phyloP scores from a whole-genome alignment of 176 grass and related monocot species.

The Triticum urartu region DNA sequence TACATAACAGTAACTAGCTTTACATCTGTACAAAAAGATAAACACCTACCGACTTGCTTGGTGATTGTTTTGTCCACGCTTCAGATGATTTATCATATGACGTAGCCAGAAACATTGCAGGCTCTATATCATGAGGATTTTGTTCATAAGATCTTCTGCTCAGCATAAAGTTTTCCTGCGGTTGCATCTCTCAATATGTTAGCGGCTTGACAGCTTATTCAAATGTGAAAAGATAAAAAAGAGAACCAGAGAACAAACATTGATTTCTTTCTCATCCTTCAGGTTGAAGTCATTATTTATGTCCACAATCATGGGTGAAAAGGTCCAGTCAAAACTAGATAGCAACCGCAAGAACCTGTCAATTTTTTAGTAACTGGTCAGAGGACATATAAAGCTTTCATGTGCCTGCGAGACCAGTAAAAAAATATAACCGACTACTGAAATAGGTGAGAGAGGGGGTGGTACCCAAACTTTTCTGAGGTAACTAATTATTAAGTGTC shows the following conservation, averaged over 20 bases:
- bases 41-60: constrained; percentile 69
- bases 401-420: not conserved
- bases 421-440: not conserved
- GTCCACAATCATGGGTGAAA: constrained; percentile 86
- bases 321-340: constrained; percentile 89
- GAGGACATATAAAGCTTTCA: constrained; percentile 10
- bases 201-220: constrained; percentile 3
- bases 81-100: constrained; percentile 95
- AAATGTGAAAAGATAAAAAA: constrained; percentile 22
- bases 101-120: constrained; percentile 83
- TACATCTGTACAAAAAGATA: constrained; percentile 13
- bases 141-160: constrained; percentile 74
- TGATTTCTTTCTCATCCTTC: constrained; percentile 84
- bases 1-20: not conserved
- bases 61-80: constrained; percentile 86
- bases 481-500: not conserved
- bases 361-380: constrained; percentile 38
- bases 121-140: constrained; percentile 67
- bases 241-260: constrained; percentile 48
- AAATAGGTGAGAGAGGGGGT: not conserved
- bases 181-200: constrained; percentile 16
- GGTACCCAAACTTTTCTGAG: not conserved
- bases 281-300: constrained; percentile 87
- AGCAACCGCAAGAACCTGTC: constrained; percentile 85
- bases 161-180: constrained; percentile 78